phyloP scores from a whole-genome alignment of 1,284 basidiomycete genomes.

The Anthracocystis setariae region DNA sequence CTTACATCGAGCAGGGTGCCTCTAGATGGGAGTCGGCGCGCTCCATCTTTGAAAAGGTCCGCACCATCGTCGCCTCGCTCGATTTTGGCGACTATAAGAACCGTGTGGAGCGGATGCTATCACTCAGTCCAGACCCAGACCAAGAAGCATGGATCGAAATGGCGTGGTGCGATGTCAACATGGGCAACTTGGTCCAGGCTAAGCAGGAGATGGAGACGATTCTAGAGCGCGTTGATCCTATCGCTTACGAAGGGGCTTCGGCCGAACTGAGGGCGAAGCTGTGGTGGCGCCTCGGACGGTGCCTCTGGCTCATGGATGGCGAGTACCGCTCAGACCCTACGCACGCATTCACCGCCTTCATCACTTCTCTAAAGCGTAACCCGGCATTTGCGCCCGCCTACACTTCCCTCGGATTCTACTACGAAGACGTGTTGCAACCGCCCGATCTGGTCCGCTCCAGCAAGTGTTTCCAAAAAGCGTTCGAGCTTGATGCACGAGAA shows the following conservation, averaged over 20 bases:
- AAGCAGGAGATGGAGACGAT: slow-evolving; percentile 74
- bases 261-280: slow-evolving; percentile 75
- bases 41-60: slow-evolving; percentile 73
- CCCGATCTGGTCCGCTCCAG: slow-evolving; percentile 85
- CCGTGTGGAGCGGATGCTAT: slow-evolving; percentile 64
- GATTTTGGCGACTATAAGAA: slow-evolving; percentile 25
- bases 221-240: slow-evolving; percentile 72
- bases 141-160: slow-evolving; percentile 81
- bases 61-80: slow-evolving; percentile 10
- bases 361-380: slow-evolving; percentile 81
- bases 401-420: slow-evolving; percentile 92
- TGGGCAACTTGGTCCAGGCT: slow-evolving; percentile 73
- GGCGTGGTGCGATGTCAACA: slow-evolving; percentile 84
- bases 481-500: slow-evolving; percentile 92
- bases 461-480: slow-evolving; percentile 98
- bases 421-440: slow-evolving; percentile 77
- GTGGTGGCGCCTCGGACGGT: slow-evolving; percentile 83
- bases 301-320: slow-evolving; percentile 80
- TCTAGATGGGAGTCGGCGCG: slow-evolving; percentile 79
- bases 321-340: slow-evolving; percentile 60
- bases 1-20: slow-evolving; percentile 77
- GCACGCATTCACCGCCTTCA: slow-evolving; percentile 74
- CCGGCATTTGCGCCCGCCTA: slow-evolving; percentile 87
- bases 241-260: slow-evolving; percentile 55
- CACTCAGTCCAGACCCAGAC: slow-evolving; percentile 70